Evolutionary conservation across 192 early-diverging fungal species (phyloP).

Genomic region (Coemansia aciculifera): DNA sequence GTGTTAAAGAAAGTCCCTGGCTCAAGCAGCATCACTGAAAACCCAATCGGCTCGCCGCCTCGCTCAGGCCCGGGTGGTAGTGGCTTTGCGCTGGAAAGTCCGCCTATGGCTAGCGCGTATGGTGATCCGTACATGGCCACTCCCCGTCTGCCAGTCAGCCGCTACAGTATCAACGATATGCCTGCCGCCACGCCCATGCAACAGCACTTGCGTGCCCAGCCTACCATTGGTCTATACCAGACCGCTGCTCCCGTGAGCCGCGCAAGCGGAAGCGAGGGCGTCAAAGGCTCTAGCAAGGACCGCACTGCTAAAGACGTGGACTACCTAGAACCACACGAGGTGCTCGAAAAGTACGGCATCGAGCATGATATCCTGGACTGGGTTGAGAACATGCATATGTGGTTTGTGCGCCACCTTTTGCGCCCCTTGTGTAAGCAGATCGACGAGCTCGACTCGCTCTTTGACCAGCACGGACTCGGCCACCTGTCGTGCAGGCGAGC

Average conservation of each 20-base stretch:
- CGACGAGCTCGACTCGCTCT: slow-evolving; percentile 41
- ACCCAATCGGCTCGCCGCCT: slow-evolving; percentile 20
- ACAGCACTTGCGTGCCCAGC: slow-evolving; percentile 43
- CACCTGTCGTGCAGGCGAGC: slow-evolving; percentile 48
- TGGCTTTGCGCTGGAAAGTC: slow-evolving; percentile 13
- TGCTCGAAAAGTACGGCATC: slow-evolving; percentile 38
- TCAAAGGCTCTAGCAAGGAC: slow-evolving; percentile 33
- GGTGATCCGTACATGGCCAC: slow-evolving; percentile 19
- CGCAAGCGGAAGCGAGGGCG: slow-evolving; percentile 26
- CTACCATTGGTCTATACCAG: slow-evolving; percentile 48
- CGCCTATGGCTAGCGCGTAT: not conserved
- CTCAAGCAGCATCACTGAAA: slow-evolving; percentile 23
- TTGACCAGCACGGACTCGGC: slow-evolving; percentile 44
- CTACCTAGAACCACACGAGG: slow-evolving; percentile 52
- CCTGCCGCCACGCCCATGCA: slow-evolving; percentile 32
- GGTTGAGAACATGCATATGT: slow-evolving; percentile 52
- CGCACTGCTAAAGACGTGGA: slow-evolving; percentile 27
- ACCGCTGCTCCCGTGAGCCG: slow-evolving; percentile 43
- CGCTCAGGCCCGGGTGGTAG: slow-evolving; percentile 7
- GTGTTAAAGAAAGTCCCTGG: slow-evolving; percentile 40
- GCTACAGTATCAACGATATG: slow-evolving; percentile 26
- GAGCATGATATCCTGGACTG: slow-evolving; percentile 43
- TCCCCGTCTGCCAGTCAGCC: slow-evolving; percentile 35
- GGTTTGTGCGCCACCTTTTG: slow-evolving; percentile 54
- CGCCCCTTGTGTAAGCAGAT: slow-evolving; percentile 49